These are phyloP conservation scores for Chamaecyparis obtusa DNA, from an alignment of 75 land plant species.

Conservation along the genomic window DNA sequence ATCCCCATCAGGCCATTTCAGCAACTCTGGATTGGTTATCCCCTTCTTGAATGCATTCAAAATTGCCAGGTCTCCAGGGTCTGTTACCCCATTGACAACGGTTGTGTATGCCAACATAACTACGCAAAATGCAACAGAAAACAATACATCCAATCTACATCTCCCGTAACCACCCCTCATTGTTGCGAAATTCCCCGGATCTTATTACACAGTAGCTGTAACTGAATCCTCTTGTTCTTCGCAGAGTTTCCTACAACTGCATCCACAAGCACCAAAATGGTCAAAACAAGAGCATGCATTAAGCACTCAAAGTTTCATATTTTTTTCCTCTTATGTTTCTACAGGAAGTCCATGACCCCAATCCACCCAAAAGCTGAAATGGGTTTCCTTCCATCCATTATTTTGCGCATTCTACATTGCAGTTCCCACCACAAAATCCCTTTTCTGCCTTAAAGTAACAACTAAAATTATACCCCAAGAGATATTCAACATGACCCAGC, in stretches of 20 bases:
- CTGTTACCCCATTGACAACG: slow-evolving; percentile 25
- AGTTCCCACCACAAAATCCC: neutral
- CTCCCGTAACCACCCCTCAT: slow-evolving; percentile 1
- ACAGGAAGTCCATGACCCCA: neutral
- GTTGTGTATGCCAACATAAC: neutral
- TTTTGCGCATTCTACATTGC: neutral
- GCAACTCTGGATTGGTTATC: slow-evolving; percentile 53
- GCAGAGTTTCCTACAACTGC: neutral
- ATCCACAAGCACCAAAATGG: neutral
- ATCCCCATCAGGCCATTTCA: slow-evolving; percentile 54
- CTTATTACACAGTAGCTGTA: neutral
- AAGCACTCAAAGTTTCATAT: neutral
- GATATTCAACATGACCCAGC: neutral
- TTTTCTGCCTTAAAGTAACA: neutral
- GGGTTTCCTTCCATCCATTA: neutral
- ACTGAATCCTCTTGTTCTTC: neutral
- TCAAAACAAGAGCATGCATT: neutral
- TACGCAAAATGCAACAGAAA: neutral
- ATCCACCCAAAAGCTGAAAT: neutral
- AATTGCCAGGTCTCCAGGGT: slow-evolving; percentile 51
- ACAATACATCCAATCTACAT: neutral
- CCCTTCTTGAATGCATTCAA: slow-evolving; percentile 53
- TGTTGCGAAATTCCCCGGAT: neutral
- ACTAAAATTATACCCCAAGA: neutral
- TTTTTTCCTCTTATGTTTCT: neutral